A percentile compares a stretch with the other conserved stretches of the same genome.
phyloP scores from a whole-genome alignment of 495 filamentous ascomycete species.

The Gamarada debralockiae region DNA sequence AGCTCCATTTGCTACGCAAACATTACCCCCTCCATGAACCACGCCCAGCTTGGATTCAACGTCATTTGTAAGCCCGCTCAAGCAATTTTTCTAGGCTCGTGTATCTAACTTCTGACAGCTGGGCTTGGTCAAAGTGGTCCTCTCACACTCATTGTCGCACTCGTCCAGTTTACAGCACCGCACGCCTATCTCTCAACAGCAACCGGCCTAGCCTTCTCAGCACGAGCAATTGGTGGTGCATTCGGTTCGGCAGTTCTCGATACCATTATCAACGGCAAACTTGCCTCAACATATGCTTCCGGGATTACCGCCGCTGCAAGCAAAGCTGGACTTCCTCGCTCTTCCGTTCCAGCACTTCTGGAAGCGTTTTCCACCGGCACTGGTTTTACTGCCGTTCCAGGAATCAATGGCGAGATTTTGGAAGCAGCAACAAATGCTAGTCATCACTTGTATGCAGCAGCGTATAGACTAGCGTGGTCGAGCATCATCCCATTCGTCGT shows the following conservation, averaged over 20 bases:
- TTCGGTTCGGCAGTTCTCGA: constrained; percentile 52
- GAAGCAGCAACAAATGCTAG: constrained; percentile 34
- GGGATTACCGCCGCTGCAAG: constrained; percentile 34
- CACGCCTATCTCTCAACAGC: constrained; percentile 51
- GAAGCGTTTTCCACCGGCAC: constrained; percentile 31
- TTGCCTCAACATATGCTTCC: constrained; percentile 35
- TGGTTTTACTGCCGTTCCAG: constrained; percentile 25
- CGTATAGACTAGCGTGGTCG: constrained; percentile 46
- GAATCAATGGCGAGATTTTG: constrained; percentile 33
- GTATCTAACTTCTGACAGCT: constrained; percentile 15
- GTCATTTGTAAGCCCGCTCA: constrained; percentile 28
- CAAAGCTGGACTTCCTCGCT: constrained; percentile 36
- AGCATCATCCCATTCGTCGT: constrained; percentile 52
- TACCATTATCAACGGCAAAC: constrained; percentile 47
- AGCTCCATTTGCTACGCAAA: constrained; percentile 43
- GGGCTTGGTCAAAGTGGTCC: constrained; percentile 40
- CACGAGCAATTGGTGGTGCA: constrained; percentile 49
- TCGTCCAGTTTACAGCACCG: constrained; percentile 50
- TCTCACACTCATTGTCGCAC: constrained; percentile 39
- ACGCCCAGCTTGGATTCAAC: constrained; percentile 43
- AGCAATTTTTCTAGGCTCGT: neutral
- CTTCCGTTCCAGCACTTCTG: constrained; percentile 33
- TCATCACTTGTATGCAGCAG: constrained; percentile 37
- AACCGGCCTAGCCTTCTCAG: constrained; percentile 50
- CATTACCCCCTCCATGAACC: constrained; percentile 41